These are phyloP conservation scores for Solanum tacnaense DNA, from an alignment of 257 asterid genomes.

Conservation along the genomic window DNA sequence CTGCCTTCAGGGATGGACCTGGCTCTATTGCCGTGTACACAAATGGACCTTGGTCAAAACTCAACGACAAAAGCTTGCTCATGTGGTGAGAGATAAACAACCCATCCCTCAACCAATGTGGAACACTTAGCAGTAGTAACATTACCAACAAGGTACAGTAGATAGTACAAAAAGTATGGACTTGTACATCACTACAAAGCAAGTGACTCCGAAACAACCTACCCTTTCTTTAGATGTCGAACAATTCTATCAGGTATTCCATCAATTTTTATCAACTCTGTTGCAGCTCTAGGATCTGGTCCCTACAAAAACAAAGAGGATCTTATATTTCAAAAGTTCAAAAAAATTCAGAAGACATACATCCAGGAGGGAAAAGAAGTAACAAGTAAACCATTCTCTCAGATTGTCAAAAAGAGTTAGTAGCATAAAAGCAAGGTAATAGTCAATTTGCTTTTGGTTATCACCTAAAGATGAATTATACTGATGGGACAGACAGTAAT, in stretches of 20 bases:
- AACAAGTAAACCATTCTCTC: background rate
- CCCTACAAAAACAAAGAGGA: slow-evolving; percentile 44
- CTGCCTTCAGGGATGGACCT: background rate
- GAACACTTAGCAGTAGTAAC: background rate
- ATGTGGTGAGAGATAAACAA: background rate
- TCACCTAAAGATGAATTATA: background rate
- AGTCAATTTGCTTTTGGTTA: background rate
- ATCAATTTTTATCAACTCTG: slow-evolving; percentile 64
- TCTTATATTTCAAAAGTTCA: background rate
- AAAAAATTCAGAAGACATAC: background rate
- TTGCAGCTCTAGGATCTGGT: slow-evolving; percentile 73
- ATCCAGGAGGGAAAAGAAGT: background rate
- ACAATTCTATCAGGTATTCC: slow-evolving; percentile 76
- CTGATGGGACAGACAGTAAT: background rate
- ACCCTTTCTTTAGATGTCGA: slow-evolving; percentile 77
- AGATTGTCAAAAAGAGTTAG: background rate
- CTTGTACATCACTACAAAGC: background rate
- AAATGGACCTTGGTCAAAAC: background rate
- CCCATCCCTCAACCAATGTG: background rate
- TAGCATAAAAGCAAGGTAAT: background rate
- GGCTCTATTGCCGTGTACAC: background rate
- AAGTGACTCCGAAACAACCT: slow-evolving; percentile 14
- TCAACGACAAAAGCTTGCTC: background rate
- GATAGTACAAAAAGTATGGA: background rate
- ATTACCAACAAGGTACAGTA: background rate